These are phyloP conservation scores for Medicago ruthenica DNA, from an alignment of 306 rosid species.

Conservation along the genomic window DNA sequence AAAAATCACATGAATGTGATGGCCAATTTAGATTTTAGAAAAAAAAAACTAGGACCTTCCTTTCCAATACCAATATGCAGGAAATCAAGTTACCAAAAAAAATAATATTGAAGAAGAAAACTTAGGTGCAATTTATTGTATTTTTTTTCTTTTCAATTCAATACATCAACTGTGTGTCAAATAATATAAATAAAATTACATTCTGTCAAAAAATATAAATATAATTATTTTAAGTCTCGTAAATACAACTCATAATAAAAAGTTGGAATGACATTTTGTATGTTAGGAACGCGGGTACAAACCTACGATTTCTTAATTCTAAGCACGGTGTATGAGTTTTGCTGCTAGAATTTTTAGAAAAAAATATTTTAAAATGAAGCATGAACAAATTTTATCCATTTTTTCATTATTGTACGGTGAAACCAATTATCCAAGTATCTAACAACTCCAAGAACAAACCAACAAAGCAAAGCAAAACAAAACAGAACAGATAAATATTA, in stretches of 20 bases:
- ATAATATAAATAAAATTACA: neutral
- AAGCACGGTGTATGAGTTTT: too few species aligned
- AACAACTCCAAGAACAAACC: conserved; percentile 50
- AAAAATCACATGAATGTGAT: conserved; percentile 22
- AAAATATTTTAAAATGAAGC: neutral
- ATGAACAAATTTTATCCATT: neutral
- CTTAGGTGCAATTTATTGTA: neutral
- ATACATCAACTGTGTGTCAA: neutral
- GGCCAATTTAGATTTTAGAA: neutral
- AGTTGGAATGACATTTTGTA: too few species aligned
- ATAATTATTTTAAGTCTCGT: too few species aligned
- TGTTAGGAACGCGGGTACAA: too few species aligned
- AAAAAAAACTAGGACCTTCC: neutral
- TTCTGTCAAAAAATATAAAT: too few species aligned
- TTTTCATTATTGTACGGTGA: conserved; percentile 12
- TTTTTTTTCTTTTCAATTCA: neutral
- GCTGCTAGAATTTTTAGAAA: too few species aligned
- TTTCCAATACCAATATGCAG: too few species aligned
- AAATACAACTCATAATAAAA: too few species aligned
- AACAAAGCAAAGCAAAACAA: conserved; percentile 47
- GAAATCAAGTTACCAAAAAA: neutral
- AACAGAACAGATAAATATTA: conserved; percentile 36
- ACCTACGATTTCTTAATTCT: too few species aligned
- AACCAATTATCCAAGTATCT: conserved; percentile 20
- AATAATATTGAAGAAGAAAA: too few species aligned